Evolutionary conservation across 331 rosid genomes (phyloP), one percentile per base, ranked within the genome.

Genomic region (Cydonia oblonga): DNA sequence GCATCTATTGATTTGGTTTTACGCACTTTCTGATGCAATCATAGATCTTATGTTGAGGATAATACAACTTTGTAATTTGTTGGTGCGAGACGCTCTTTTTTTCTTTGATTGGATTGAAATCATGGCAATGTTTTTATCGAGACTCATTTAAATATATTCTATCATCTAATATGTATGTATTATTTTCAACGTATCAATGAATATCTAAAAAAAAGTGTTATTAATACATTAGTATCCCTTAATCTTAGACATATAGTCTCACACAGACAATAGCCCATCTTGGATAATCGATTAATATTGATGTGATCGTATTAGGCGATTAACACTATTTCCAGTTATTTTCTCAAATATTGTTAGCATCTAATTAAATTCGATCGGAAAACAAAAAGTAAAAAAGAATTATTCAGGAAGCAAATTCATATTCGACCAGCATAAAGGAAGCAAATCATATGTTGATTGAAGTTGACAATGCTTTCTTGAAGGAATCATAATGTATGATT

Each of bases 61-160:
- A 15, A 15, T 15, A 46, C 53, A 46, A 15, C n/a, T 46, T 46
- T 15, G n/a, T 46, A 15, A 5, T 46, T 46, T 15, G 8, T 46
- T 46, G 3, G n/a, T 46, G 0, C 0, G 3, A 0, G 0, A 44
- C 0, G 3, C 0, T 42, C 1, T 42, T 42, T 44, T 11, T 38
- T 38, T 38, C 3, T 38, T 9, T 38, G 12, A 38, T 1, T 1
- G 0, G 1, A 4, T 38, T 9, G 0, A 38, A 38, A 38, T 38
- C 42, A 0, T 38, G 12, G 0, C 19, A 2, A 44, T 7, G 1
- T 13, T 42, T 13, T 1, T 44, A 38, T 38, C 7, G 2, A 44
- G 0, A 1, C 2, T 10, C 7, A 15, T 46, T 46, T 46, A 46
- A 44, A 46, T 15, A 1, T 6, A 46, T 3, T 2, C 1, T 46